A percentile compares a stretch with the other conserved stretches of the same genome.
These are phyloP conservation scores for Pogostemon cablin DNA, from an alignment of 257 asterid species.

Conservation along the genomic window DNA sequence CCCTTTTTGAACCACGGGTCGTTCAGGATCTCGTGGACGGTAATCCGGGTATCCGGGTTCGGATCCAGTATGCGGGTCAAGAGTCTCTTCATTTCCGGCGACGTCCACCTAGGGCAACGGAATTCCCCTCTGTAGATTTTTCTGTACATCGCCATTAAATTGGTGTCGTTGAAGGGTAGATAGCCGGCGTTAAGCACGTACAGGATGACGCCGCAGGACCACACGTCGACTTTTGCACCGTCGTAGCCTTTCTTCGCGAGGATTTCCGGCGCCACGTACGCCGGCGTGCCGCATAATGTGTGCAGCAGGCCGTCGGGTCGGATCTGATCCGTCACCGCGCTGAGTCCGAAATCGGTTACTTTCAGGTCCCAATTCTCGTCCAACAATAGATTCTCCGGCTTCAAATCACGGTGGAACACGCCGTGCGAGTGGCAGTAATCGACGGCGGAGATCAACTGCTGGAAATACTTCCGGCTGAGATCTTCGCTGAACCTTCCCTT, in stretches of 20 bases:
- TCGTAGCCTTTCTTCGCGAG: slow-evolving; percentile 74
- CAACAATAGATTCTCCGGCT: slow-evolving; percentile 72
- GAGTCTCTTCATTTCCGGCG: slow-evolving; percentile 55
- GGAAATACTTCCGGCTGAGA: slow-evolving; percentile 80
- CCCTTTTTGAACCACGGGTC: slow-evolving; percentile 68
- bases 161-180: slow-evolving; percentile 70
- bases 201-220: slow-evolving; percentile 83
- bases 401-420: slow-evolving; percentile 80
- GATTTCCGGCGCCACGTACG: slow-evolving; percentile 86
- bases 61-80: slow-evolving; percentile 57
- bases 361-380: slow-evolving; percentile 74
- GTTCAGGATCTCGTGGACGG: slow-evolving; percentile 47
- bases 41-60: slow-evolving; percentile 62
- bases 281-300: slow-evolving; percentile 84
- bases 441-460: slow-evolving; percentile 73
- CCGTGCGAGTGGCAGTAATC: slow-evolving; percentile 79
- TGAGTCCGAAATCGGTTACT: slow-evolving; percentile 81
- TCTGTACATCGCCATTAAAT: slow-evolving; percentile 71
- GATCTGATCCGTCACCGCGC: slow-evolving; percentile 68
- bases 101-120: slow-evolving; percentile 72
- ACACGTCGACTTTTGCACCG: slow-evolving; percentile 71
- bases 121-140: slow-evolving; percentile 73
- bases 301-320: slow-evolving; percentile 73
- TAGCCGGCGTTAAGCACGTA: slow-evolving; percentile 70
- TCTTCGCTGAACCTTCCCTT: slow-evolving; percentile 71